Conservation (phyloP, 768 basidiomycete genomes). For the Trametes villosa region DNA sequence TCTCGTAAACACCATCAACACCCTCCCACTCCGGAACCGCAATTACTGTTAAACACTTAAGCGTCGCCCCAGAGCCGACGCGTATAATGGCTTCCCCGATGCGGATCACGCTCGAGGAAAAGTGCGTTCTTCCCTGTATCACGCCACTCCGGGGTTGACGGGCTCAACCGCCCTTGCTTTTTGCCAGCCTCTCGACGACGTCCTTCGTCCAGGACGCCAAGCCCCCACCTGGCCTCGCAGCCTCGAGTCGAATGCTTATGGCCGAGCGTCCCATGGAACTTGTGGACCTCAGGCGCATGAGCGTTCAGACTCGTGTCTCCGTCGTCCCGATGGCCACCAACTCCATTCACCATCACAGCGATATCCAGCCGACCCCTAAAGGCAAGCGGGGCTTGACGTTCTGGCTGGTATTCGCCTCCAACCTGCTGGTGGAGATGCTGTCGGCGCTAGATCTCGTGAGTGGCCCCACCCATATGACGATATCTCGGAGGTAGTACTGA, state of each 20-base stretch:
- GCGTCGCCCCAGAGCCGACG: constrained; percentile 6
- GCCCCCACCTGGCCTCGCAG: neutral
- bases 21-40: neutral
- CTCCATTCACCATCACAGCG: neutral
- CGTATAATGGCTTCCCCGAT: constrained; percentile 10
- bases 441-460: constrained; percentile 23
- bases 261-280: neutral
- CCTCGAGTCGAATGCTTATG: neutral
- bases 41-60: neutral
- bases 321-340: neutral
- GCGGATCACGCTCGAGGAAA: constrained; percentile 10
- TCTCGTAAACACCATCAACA: neutral
- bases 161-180: neutral
- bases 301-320: neutral
- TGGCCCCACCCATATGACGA: neutral
- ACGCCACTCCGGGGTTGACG: neutral
- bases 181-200: constrained; percentile 9
- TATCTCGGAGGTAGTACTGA: neutral
- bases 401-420: constrained; percentile 21
- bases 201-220: constrained; percentile 4
- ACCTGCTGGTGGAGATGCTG: constrained; percentile 16
- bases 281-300: neutral
- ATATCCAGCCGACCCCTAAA: constrained; percentile 5
- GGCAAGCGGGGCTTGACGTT: constrained; percentile 17
- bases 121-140: neutral